phyloP scores from a whole-genome alignment of 805 yeast genomes.

The Yarrowia deformans region DNA sequence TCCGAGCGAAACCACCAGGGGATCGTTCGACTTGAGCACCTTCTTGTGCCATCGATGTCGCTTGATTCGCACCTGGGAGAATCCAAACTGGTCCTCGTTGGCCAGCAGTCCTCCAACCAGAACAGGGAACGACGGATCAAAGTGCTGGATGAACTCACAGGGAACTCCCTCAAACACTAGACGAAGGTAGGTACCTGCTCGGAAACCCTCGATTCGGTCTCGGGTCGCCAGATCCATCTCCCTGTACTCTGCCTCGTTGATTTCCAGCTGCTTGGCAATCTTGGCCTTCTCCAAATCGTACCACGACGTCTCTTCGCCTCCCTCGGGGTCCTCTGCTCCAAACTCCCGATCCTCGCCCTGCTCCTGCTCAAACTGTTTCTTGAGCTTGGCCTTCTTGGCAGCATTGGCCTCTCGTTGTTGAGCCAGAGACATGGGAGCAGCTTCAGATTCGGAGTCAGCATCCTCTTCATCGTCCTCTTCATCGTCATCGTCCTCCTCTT shows the following conservation, averaged over 20 bases:
- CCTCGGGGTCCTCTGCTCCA: conserved; percentile 81
- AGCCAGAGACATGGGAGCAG: conserved; percentile 55
- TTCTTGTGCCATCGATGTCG: conserved; percentile 99
- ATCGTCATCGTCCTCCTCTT: conserved; percentile 44
- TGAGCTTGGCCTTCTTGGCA: conserved; percentile 84
- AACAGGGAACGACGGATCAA: conserved; percentile 84
- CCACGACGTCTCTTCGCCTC: conserved; percentile 82
- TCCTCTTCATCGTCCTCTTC: conserved; percentile 48
- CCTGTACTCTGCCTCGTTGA: conserved; percentile 74
- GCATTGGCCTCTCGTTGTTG: conserved; percentile 85
- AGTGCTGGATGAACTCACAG: conserved; percentile 86
- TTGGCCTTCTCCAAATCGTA: conserved; percentile 96
- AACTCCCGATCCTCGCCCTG: conserved; percentile 72
- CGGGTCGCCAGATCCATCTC: conserved; percentile 79
- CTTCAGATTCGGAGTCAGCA: conserved; percentile 53
- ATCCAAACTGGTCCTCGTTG: conserved; percentile 92
- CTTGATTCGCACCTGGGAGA: conserved; percentile 90
- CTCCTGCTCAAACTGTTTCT: conserved; percentile 88
- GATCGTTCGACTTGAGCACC: conserved; percentile 93
- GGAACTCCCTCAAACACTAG: conserved; percentile 83
- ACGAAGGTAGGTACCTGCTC: conserved; percentile 94
- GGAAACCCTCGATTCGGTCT: conserved; percentile 83
- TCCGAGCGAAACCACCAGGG: conserved; percentile 89
- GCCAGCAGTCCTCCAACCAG: conserved; percentile 89
- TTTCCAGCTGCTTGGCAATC: conserved; percentile 94